These are phyloP conservation scores for Pestalotiopsis sp. DNA, from an alignment of 2,329 filamentous ascomycete genomes.

Conservation along the genomic window DNA sequence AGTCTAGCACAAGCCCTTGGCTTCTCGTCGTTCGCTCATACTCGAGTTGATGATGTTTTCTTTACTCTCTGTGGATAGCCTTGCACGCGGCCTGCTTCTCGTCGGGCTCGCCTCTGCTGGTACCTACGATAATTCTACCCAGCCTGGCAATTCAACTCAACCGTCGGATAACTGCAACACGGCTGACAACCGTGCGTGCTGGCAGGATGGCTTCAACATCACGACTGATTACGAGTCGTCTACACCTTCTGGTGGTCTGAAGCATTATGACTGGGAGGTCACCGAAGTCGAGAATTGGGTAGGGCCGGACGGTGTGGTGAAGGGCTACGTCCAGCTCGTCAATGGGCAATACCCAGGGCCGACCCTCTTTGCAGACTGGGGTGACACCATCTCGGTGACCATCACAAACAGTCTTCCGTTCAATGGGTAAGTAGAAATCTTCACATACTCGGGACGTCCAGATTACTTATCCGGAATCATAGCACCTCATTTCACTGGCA, in stretches of 20 bases:
- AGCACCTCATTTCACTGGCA: constrained; percentile 50
- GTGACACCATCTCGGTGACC: constrained; percentile 64
- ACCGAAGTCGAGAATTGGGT: constrained; percentile 25
- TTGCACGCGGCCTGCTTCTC: constrained; percentile 12
- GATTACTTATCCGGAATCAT: background rate
- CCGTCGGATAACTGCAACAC: constrained; percentile 11
- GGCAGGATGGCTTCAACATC: constrained; percentile 26
- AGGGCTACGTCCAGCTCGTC: constrained; percentile 55
- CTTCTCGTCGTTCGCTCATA: background rate
- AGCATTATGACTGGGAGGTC: constrained; percentile 24
- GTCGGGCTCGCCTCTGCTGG: constrained; percentile 7
- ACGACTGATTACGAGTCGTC: constrained; percentile 27
- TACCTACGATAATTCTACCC: background rate
- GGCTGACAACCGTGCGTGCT: constrained; percentile 26
- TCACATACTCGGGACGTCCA: constrained; percentile 15
- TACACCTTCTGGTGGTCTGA: constrained; percentile 19
- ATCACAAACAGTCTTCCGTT: constrained; percentile 69
- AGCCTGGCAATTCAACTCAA: background rate
- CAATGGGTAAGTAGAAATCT: constrained; percentile 45
- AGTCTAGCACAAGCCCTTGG: background rate
- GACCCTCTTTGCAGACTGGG: constrained; percentile 65
- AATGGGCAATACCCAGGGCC: constrained; percentile 71
- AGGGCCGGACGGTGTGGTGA: constrained; percentile 25
- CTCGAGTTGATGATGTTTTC: constrained; percentile 9
- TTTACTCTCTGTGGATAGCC: constrained; percentile 6